Evolutionary conservation across 148 eudicot species (phyloP), one percentile per base, ranked within the genome.

Genomic region (Nepenthes gracilis): DNA sequence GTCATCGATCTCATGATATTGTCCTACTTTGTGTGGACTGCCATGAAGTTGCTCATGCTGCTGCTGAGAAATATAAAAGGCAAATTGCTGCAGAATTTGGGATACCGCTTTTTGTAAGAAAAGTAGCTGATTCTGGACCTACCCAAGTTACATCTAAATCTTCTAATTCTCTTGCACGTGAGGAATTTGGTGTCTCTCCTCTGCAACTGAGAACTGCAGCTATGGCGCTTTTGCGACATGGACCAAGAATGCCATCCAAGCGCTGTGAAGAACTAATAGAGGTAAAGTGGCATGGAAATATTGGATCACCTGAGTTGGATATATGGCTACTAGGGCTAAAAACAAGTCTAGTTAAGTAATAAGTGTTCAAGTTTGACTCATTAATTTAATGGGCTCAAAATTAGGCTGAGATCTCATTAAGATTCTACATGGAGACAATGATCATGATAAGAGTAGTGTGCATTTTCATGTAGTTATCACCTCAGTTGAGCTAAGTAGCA

Each of bases 1-100:
- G 99, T 64, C 99, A 93, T 55, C 85, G 97, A 34, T 93, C 99
- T 72, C 99, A 93, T 83, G 99, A 93, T 72, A 93, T 93, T 70
- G 99, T 93, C 72, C 77, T 93, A 59, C 76, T 93, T 66, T 93
- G 99, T 69, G 99, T 93, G 53, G 99, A 89, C 66, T 93, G 99
- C 70, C 99, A 93, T 75, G 99, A 93, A 75, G 69, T 78, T 74
- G 96, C 99, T 68, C 99, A 93, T 78, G 85, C 92, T 62, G 84
- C 87, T 54, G 99, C 99, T 65, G 99, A 93, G 75, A 93, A 80
- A 76, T 78, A 89, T 64, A 93, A 93, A 71, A 81, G 72, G 67
- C 72, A 71, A 40, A 69, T 93, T 70, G 91, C 97, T 66, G 60
- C 63, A 47, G 96, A 93, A 75, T 83, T 79, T 80, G 85, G 82